phyloP scores from a whole-genome alignment of 208 protist genomes.

The Crithidia fasciculata region DNA sequence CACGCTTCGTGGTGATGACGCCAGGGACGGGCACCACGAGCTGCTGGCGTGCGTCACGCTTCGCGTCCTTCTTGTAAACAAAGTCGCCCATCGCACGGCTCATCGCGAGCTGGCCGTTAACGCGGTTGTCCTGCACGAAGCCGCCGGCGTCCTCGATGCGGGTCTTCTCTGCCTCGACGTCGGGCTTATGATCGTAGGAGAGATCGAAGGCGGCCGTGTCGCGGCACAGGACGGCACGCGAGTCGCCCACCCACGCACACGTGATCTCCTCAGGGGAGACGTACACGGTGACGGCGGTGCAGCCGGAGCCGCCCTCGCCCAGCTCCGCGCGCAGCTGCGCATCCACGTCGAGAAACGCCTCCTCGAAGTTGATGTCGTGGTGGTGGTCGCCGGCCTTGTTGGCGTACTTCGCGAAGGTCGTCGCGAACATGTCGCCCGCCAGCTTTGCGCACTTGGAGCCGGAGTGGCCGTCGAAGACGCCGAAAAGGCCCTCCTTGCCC shows the following conservation, averaged over 20 bases:
- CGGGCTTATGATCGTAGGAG: conserved; percentile 93
- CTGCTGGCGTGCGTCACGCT: conserved; percentile 58
- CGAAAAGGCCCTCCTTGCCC: conserved; percentile 72
- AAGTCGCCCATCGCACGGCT: conserved; percentile 95
- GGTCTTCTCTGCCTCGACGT: conserved; percentile 58
- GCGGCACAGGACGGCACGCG: conserved; percentile 87
- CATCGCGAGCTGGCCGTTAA: conserved; percentile 95
- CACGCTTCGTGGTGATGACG: conserved; percentile 50
- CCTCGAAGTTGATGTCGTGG: conserved; percentile 64
- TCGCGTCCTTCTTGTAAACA: conserved; percentile 81
- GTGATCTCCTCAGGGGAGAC: conserved; percentile 76
- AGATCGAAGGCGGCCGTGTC: conserved; percentile 78
- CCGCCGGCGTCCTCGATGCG: conserved; percentile 89
- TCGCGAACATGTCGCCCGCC: conserved; percentile 47
- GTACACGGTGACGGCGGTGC: conserved; percentile 74
- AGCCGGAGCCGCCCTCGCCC: conserved; percentile 58
- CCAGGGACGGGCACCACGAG: conserved; percentile 78
- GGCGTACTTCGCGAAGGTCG: conserved; percentile 36
- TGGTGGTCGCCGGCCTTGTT: conserved; percentile 21
- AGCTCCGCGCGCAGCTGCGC: conserved; percentile 33
- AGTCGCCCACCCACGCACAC: conserved; percentile 94
- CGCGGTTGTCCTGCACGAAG: conserved; percentile 91
- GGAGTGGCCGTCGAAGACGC: conserved; percentile 91
- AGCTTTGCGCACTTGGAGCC: conserved; percentile 53
- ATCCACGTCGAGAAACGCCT: conserved; percentile 78